Percentiles rank a stretch among this genome's conserved stretches.
Evolutionary conservation across 208 protist genomes (phyloP).

Genomic region (Leishmania braziliensis): DNA sequence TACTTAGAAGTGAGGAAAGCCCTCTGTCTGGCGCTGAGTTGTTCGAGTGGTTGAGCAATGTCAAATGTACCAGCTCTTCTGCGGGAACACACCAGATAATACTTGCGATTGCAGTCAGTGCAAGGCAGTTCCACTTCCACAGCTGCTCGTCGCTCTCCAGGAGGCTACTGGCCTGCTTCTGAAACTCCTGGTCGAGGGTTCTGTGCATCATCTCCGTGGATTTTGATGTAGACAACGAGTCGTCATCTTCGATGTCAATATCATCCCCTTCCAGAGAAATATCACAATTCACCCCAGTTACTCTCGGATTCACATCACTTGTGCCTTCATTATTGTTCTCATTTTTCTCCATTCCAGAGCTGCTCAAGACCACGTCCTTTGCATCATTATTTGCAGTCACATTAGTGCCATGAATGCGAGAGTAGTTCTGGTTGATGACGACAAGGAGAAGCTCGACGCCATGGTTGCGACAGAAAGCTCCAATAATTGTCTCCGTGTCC

Average conservation of each 20-base stretch:
- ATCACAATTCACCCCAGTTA: not conserved
- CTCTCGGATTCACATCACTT: not conserved
- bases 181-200: constrained; percentile 45
- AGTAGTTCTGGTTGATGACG: constrained; percentile 85
- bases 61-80: constrained; percentile 64
- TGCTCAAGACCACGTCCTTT: not conserved
- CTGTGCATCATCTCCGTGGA: constrained; percentile 3
- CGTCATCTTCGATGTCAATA: constrained; percentile 26
- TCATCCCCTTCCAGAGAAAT: constrained; percentile 18
- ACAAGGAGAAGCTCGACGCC: constrained; percentile 86
- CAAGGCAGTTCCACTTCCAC: constrained; percentile 84
- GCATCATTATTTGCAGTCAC: not conserved
- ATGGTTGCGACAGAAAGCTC: constrained; percentile 83
- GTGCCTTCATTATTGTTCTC: not conserved
- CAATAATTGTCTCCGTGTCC: constrained; percentile 54
- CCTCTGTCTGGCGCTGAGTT: constrained; percentile 35
- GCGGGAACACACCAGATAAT: constrained; percentile 58
- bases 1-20: constrained; percentile 39
- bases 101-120: constrained; percentile 54
- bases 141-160: constrained; percentile 81
- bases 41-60: constrained; percentile 40
- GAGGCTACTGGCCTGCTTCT: constrained; percentile 50
- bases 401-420: constrained; percentile 22
- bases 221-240: not conserved
- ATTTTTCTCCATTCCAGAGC: not conserved